Conservation (phyloP, 257 asterid species). For the Solanum infundibuliforme region DNA sequence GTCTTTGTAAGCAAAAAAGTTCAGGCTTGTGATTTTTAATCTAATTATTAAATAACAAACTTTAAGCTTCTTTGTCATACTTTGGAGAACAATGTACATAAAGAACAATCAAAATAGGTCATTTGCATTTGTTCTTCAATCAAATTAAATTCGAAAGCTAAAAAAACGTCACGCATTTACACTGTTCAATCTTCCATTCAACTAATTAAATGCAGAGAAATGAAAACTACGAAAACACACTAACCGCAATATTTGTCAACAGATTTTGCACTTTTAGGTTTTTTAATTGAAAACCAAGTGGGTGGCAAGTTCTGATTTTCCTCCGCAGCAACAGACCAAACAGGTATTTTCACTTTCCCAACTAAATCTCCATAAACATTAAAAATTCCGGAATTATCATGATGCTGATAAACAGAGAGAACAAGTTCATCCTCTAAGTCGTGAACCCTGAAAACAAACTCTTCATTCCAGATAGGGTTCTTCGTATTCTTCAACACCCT, state of each 20-base stretch:
- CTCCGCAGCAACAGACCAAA: conserved; percentile 51
- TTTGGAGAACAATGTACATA: background rate
- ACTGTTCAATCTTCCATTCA: background rate
- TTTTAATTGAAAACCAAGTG: conserved; percentile 65
- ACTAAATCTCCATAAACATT: conserved; percentile 34
- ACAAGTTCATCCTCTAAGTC: conserved; percentile 62
- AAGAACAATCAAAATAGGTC: background rate
- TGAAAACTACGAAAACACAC: background rate
- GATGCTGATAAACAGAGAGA: conserved; percentile 38
- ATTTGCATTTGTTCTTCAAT: background rate
- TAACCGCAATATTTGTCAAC: conserved; percentile 43
- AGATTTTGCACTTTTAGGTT: conserved; percentile 33
- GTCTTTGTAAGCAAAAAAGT: background rate
- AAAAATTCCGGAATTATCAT: conserved; percentile 48
- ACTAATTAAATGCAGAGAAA: background rate
- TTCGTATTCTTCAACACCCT: conserved; percentile 36
- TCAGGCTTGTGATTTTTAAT: background rate
- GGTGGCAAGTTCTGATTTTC: conserved; percentile 63
- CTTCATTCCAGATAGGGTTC: conserved; percentile 79
- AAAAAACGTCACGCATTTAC: background rate
- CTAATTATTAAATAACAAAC: background rate
- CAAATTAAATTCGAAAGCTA: background rate
- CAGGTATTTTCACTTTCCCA: conserved; percentile 70
- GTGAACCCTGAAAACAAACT: conserved; percentile 57
- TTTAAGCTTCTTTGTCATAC: no score